These are phyloP conservation scores for Fonsecaea multimorphosa DNA, from an alignment of 2,329 filamentous ascomycete species.

Conservation along the genomic window DNA sequence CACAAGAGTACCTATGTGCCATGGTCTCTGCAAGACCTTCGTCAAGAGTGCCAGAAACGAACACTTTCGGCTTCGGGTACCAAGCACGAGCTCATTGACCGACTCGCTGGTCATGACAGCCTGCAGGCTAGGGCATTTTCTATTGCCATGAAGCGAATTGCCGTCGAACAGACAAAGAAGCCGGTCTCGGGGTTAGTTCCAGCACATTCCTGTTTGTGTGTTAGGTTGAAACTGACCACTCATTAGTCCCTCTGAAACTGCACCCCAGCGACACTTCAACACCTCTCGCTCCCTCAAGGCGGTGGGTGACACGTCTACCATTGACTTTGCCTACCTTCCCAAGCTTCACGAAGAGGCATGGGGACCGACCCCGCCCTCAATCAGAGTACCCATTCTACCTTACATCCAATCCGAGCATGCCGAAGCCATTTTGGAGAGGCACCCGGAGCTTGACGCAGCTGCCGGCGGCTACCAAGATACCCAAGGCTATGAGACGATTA, in stretches of 20 bases:
- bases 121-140: slow-evolving; percentile 61
- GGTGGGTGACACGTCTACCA: slow-evolving; percentile 64
- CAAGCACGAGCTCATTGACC: slow-evolving; percentile 60
- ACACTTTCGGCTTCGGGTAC: slow-evolving; percentile 55
- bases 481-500: slow-evolving; percentile 45
- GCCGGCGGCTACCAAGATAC: slow-evolving; percentile 40
- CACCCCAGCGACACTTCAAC: slow-evolving; percentile 63
- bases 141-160: slow-evolving; percentile 59
- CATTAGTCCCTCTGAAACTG: slow-evolving; percentile 36
- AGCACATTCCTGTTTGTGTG: not conserved
- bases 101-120: slow-evolving; percentile 60
- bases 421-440: slow-evolving; percentile 37
- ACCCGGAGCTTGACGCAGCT: slow-evolving; percentile 38
- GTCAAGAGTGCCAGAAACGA: slow-evolving; percentile 58
- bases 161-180: slow-evolving; percentile 44
- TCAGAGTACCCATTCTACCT: slow-evolving; percentile 60
- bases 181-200: slow-evolving; percentile 48
- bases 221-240: slow-evolving; percentile 17
- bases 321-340: slow-evolving; percentile 69
- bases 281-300: slow-evolving; percentile 64
- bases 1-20: slow-evolving; percentile 61
- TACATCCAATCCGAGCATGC: slow-evolving; percentile 45
- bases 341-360: slow-evolving; percentile 50
- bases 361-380: slow-evolving; percentile 44
- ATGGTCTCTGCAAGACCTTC: slow-evolving; percentile 58